These are phyloP conservation scores for Termitomyces sp. DNA, from an alignment of 1,284 basidiomycete species.

Conservation along the genomic window DNA sequence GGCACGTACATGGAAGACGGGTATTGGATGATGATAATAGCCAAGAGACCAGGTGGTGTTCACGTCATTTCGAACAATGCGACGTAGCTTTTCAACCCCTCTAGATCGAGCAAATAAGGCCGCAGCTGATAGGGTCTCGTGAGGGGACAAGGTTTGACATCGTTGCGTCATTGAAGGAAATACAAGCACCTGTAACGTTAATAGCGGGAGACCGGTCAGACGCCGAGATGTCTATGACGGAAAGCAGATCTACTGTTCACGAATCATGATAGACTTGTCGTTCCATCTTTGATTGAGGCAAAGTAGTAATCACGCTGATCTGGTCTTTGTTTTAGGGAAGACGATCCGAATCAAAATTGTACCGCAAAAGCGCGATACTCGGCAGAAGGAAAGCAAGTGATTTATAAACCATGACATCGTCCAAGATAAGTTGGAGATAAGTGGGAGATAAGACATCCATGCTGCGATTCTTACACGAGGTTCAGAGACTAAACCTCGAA, in stretches of 20 bases:
- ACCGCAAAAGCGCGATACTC: neutral
- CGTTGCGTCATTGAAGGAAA: neutral
- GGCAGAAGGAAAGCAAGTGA: neutral
- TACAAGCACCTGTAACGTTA: neutral
- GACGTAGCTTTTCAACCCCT: neutral
- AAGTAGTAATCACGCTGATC: neutral
- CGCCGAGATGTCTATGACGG: neutral
- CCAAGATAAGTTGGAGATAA: slow-evolving; percentile 1
- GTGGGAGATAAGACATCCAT: neutral
- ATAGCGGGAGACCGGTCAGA: slow-evolving; percentile 1
- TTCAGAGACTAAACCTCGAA: neutral
- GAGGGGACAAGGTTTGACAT: neutral
- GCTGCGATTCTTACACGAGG: neutral
- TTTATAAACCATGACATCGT: neutral
- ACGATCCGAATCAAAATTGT: neutral
- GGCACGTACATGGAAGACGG: neutral
- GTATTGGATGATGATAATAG: slow-evolving; percentile 5
- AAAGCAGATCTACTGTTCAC: neutral
- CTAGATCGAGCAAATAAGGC: slow-evolving; percentile 7
- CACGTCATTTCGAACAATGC: neutral
- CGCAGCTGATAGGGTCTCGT: neutral
- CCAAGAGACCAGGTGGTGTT: slow-evolving; percentile 3
- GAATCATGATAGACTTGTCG: neutral
- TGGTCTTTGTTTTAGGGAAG: neutral
- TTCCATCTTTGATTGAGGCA: neutral